Base-by-base conservation (phyloP, 805 yeast species). In the Diddensiella transvaalensis region DNA sequence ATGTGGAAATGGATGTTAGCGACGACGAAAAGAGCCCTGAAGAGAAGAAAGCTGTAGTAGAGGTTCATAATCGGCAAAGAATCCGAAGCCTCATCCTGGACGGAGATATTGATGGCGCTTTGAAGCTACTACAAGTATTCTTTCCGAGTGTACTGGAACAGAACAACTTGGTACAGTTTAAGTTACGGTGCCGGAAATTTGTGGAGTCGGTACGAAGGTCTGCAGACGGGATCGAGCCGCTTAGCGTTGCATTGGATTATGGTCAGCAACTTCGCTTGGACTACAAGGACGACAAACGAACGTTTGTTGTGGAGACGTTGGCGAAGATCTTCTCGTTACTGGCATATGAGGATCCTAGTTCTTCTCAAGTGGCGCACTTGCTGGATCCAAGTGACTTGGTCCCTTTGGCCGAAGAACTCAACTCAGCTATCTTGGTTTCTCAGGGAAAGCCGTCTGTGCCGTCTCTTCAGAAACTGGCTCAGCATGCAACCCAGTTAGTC, bases 311-410 rank as follows among this genome's bases (percentile, higher is more conserved):
- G 24, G 63, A 65, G 4, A 65, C 67, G 50, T 57, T 82, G 24
- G 67, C 70, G 35, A 74, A 76, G 38, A 67, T 80, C 0, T 76
- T 79, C 4, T 67, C 78, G 2, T 60, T 82, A 23, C 59, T 81
- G 40, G 81, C 83, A 2, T 80, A 74, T 52, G 72, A 73, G 6
- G 68, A 79, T 45, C 83, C 83, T 0, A 48, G 51, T 38, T 60
- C 73, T 3, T 46, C 50, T 11, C 54, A 52, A n/a, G 68, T 68
- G 40, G 72, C 74, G 15, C 62, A 65, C 42, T 53, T 69, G 26
- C 59, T 75, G 32, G 66, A 66, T 22, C 59, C 57, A 8, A 63
- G 63, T 6, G 75, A 74, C 44, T 61, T 71, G 15, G 54, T 56
- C 1, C 69, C 69, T 42, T 52, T 73, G 22, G 66, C 72, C 37